Conservation (phyloP, 1,139 yeast genomes). For the Debaryomyces singareniensis region DNA sequence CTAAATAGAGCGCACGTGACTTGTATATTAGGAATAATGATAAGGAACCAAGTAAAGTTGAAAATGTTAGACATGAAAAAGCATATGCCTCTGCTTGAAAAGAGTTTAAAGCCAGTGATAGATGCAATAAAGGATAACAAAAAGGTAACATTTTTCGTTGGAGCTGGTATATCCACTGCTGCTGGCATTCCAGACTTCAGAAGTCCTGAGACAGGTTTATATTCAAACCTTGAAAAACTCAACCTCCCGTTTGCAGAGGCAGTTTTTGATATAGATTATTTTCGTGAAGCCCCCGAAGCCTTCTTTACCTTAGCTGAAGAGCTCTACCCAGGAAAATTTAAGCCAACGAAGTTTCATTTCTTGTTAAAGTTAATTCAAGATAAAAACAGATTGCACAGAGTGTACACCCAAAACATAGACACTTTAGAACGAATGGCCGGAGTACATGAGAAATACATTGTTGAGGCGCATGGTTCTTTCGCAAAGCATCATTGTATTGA, state of each 20-base stretch:
- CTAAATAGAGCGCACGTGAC: too few relatives aligned
- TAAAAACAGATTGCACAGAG: slow-evolving; percentile 53
- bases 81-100: slow-evolving; percentile 10
- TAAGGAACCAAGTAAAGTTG: too few relatives aligned
- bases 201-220: slow-evolving; percentile 86
- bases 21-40: too few relatives aligned
- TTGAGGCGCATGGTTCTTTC: slow-evolving; percentile 96
- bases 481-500: slow-evolving; percentile 78
- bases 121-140: slow-evolving; percentile 16
- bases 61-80: too few relatives aligned
- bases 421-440: slow-evolving; percentile 87
- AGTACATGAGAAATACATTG: slow-evolving; percentile 51
- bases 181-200: slow-evolving; percentile 96
- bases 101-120: slow-evolving; percentile 13
- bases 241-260: slow-evolving; percentile 91
- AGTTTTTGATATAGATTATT: slow-evolving; percentile 84
- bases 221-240: slow-evolving; percentile 68
- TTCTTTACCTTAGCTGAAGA: slow-evolving; percentile 82
- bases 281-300: slow-evolving; percentile 68
- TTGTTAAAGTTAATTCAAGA: slow-evolving; percentile 64
- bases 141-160: slow-evolving; percentile 51
- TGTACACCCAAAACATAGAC: slow-evolving; percentile 90
- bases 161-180: slow-evolving; percentile 90
- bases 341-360: slow-evolving; percentile 77
- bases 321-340: slow-evolving; percentile 78